Percentiles rank a stretch among this genome's conserved stretches.
Conservation (phyloP, 2,329 filamentous ascomycete species). For the Verticillium albo-atrum region DNA sequence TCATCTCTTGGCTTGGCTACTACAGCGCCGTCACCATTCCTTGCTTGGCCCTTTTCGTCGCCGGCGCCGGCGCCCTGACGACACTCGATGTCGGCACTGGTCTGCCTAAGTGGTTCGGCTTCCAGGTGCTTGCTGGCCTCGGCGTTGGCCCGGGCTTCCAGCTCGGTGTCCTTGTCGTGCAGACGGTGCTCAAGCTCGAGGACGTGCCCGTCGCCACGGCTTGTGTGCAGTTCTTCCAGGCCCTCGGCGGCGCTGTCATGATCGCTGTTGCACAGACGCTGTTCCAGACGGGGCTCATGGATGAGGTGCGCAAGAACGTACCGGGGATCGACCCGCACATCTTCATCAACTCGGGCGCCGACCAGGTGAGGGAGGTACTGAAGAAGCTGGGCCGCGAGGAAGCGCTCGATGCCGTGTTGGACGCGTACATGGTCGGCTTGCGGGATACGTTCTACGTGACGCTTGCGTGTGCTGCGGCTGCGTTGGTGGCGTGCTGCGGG, state of each 20-base stretch:
- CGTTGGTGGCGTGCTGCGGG: conserved; percentile 38
- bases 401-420: conserved; percentile 35
- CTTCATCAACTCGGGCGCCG: conserved; percentile 50
- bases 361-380: conserved; percentile 42
- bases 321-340: conserved; percentile 40
- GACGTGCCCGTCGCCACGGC: conserved; percentile 48
- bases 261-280: conserved; percentile 63
- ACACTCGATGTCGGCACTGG: conserved; percentile 44
- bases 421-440: conserved; percentile 45
- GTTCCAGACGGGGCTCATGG: conserved; percentile 60
- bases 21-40: conserved; percentile 35
- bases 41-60: conserved; percentile 32
- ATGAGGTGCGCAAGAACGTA: conserved; percentile 39
- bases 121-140: conserved; percentile 50
- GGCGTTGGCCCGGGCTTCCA: conserved; percentile 47
- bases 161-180: conserved; percentile 43
- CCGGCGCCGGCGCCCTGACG: conserved; percentile 51
- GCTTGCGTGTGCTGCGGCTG: conserved; percentile 39
- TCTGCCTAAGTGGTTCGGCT: conserved; percentile 50
- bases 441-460: conserved; percentile 48
- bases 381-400: conserved; percentile 33
- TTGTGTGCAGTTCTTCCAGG: conserved; percentile 57
- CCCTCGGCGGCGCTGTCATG: conserved; percentile 61
- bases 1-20: conserved; percentile 40
- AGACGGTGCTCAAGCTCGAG: conserved; percentile 43